Percentiles rank a stretch among this genome's conserved stretches.
Conservation (phyloP, 129 eudicot species). For the Saposhnikovia divaricata region DNA sequence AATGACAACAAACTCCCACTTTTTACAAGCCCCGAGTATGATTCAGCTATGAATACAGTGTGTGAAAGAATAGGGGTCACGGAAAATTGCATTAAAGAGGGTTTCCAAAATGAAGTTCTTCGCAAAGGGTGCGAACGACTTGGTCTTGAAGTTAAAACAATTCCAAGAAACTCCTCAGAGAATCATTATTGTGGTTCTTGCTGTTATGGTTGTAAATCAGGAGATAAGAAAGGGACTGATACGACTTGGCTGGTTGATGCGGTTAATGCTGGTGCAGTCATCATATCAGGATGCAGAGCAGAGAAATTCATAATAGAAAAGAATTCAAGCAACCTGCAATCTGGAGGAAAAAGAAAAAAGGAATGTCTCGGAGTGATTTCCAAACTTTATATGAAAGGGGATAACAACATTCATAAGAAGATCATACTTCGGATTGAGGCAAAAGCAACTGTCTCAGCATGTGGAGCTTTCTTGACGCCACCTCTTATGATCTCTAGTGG, state of each 20-base stretch:
- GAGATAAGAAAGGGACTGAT: conserved; percentile 82
- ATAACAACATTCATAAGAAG: conserved; percentile 6
- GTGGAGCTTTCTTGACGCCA: conserved; percentile 76
- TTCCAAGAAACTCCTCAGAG: conserved; percentile 62
- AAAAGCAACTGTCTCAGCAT: conserved; percentile 64
- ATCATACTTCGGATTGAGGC: conserved; percentile 57
- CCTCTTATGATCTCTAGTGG: conserved; percentile 78
- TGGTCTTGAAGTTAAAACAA: conserved; percentile 41
- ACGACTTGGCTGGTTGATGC: conserved; percentile 96
- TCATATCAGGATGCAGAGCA: conserved; percentile 71
- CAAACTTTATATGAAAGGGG: conserved; percentile 19
- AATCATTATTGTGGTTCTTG: conserved; percentile 62
- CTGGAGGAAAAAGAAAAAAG: conserved; percentile 21
- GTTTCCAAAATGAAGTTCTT: conserved; percentile 74
- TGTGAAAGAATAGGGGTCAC: conserved; percentile 68
- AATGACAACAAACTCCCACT: conserved; percentile 35
- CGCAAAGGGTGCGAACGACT: conserved; percentile 74
- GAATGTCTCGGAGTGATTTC: conserved; percentile 66
- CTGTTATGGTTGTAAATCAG: conserved; percentile 59
- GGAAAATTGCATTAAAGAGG: conserved; percentile 48
- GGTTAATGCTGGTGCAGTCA: conserved; percentile 63
- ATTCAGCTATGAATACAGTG: conserved; percentile 53
- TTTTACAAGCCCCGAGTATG: conserved; percentile 33
- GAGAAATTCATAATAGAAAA: conserved; percentile 38
- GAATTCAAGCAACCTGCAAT: conserved; percentile 16